A percentile compares a stretch with the other conserved stretches of the same genome.
Conservation (phyloP, 1,139 yeast species). For the Saccharomycopsis phalli region DNA sequence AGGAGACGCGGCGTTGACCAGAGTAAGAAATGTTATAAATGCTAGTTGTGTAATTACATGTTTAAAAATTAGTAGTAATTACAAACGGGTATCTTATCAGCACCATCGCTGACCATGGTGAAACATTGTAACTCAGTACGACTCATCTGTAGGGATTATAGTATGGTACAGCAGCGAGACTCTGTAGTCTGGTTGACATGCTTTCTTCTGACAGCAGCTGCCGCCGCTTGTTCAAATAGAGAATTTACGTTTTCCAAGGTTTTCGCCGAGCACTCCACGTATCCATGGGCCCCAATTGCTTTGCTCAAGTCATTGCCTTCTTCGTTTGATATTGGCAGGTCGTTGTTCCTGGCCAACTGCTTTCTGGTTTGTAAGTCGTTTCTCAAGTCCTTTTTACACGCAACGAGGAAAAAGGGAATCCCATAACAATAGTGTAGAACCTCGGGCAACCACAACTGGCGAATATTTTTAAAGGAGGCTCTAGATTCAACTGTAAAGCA, state of each 20-base stretch:
- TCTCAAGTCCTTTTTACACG: conserved; percentile 87
- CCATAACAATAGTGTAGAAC: conserved; percentile 92
- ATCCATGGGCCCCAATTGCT: conserved; percentile 78
- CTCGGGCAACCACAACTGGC: conserved; percentile 93
- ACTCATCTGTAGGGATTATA: conserved; percentile 1
- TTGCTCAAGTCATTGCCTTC: conserved; percentile 85
- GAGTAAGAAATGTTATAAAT: no score
- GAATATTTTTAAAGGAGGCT: conserved; percentile 85
- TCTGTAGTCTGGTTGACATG: conserved; percentile 7
- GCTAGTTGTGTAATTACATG: no score
- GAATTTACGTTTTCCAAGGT: conserved; percentile 88
- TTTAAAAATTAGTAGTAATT: no score
- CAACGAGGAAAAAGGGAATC: conserved; percentile 88
- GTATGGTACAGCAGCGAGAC: conserved; percentile 5
- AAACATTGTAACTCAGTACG: no score
- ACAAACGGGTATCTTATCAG: no score
- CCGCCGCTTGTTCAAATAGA: conserved; percentile 85
- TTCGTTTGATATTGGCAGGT: conserved; percentile 62
- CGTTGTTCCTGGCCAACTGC: conserved; percentile 44
- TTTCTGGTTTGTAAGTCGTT: conserved; percentile 72
- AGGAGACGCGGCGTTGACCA: no score
- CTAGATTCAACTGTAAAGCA: conserved; percentile 91
- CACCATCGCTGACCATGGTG: no score
- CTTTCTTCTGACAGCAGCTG: conserved; percentile 25
- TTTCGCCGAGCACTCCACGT: conserved; percentile 91